These are phyloP conservation scores for Papiliotrema flavescens DNA, from an alignment of 1,284 basidiomycete species.

Conservation along the genomic window DNA sequence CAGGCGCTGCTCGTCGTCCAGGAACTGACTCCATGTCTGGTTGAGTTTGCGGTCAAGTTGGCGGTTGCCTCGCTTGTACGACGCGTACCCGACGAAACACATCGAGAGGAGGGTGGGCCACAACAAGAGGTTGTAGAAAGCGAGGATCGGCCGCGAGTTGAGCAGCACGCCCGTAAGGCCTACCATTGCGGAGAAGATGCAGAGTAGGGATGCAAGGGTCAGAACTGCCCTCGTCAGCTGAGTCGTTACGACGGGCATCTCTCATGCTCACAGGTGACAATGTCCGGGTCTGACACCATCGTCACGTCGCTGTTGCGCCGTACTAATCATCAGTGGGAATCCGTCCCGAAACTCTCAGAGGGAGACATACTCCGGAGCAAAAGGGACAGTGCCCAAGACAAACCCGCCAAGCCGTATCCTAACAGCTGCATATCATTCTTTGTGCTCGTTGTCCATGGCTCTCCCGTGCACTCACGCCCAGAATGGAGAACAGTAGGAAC, in stretches of 20 bases:
- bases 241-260: neutral
- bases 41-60: constrained; percentile 44
- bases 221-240: constrained; percentile 20
- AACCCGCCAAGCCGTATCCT: constrained; percentile 19
- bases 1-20: constrained; percentile 31
- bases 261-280: constrained; percentile 22
- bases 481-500: constrained; percentile 17
- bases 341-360: neutral
- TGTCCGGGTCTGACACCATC: constrained; percentile 24
- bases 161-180: constrained; percentile 38
- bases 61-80: constrained; percentile 37
- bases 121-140: constrained; percentile 43
- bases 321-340: constrained; percentile 11
- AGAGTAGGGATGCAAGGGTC: constrained; percentile 28
- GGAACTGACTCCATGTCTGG: constrained; percentile 41
- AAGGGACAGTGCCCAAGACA: constrained; percentile 20
- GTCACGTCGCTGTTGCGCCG: constrained; percentile 20
- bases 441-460: constrained; percentile 1
- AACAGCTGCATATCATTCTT: constrained; percentile 11
- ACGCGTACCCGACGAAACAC: constrained; percentile 39
- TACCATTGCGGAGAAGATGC: constrained; percentile 29
- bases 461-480: constrained; percentile 18
- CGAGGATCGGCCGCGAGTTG: constrained; percentile 41
- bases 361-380: constrained; percentile 12
- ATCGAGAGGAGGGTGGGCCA: constrained; percentile 41